phyloP scores from a whole-genome alignment of 2,329 filamentous ascomycete species.

The Mycogone perniciosa region DNA sequence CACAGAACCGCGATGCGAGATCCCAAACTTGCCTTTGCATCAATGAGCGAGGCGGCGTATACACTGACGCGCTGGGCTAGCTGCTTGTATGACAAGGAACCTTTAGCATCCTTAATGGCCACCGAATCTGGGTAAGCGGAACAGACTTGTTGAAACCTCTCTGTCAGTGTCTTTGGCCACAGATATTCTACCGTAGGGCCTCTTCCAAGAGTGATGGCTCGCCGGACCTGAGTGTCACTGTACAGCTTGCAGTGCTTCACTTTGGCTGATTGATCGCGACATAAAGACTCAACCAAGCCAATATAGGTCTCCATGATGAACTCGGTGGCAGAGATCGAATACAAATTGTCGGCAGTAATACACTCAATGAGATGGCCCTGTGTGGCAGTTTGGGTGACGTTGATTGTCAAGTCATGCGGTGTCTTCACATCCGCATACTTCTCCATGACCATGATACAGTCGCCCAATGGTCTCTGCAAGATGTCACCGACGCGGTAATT shows the following conservation, averaged over 20 bases:
- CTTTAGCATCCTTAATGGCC: constrained; percentile 6
- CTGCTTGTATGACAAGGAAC: not conserved
- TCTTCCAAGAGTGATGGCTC: constrained; percentile 4
- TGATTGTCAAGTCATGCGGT: too few species aligned
- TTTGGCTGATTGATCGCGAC: not conserved
- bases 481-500: constrained; percentile 36
- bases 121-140: not conserved
- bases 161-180: constrained; percentile 13
- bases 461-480: constrained; percentile 20
- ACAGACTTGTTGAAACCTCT: not conserved
- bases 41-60: not conserved
- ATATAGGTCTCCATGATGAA: not conserved
- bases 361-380: constrained; percentile 27
- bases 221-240: constrained; percentile 2
- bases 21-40: constrained; percentile 11
- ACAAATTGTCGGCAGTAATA: constrained; percentile 6
- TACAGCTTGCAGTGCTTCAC: not conserved
- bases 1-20: constrained; percentile 29
- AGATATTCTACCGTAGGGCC: constrained; percentile 13
- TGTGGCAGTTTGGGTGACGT: not conserved
- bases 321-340: too few species aligned
- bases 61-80: not conserved
- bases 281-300: not conserved
- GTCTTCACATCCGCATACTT: constrained; percentile 16
- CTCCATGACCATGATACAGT: constrained; percentile 15